Evolutionary conservation across 2,329 filamentous ascomycete species (phyloP).

Genomic region (Fusarium begoniae): DNA sequence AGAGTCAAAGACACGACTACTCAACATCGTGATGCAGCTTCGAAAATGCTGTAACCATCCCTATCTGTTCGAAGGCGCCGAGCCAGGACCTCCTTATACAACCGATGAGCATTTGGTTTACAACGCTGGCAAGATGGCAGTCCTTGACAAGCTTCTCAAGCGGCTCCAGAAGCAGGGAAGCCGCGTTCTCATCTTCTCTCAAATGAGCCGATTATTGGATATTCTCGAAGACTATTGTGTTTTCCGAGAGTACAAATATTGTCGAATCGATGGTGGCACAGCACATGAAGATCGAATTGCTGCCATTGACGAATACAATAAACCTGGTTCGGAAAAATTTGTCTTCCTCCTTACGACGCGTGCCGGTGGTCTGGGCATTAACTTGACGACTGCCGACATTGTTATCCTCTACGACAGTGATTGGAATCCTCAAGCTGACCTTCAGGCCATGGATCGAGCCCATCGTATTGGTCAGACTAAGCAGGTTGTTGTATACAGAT

Average conservation of each 20-base stretch:
- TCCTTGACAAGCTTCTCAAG: slow-evolving; percentile 89
- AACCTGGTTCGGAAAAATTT: slow-evolving; percentile 93
- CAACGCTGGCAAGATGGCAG: slow-evolving; percentile 97
- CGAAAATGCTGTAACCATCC: slow-evolving; percentile 99
- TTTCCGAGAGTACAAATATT: slow-evolving; percentile 94
- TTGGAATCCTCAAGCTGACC: slow-evolving; percentile 98
- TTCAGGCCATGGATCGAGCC: slow-evolving; percentile 98
- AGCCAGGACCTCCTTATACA: slow-evolving; percentile 96
- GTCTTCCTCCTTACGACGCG: slow-evolving; percentile 94
- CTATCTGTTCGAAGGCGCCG: slow-evolving; percentile 96
- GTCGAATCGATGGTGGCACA: slow-evolving; percentile 95
- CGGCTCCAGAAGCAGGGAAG: slow-evolving; percentile 88
- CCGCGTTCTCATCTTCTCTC: slow-evolving; percentile 97
- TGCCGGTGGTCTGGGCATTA: slow-evolving; percentile 96
- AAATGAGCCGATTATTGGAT: slow-evolving; percentile 97
- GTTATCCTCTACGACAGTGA: slow-evolving; percentile 97
- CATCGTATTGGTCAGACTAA: slow-evolving; percentile 99
- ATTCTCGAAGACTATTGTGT: slow-evolving; percentile 99
- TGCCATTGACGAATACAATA: slow-evolving; percentile 99
- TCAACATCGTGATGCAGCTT: slow-evolving; percentile 99
- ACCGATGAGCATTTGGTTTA: slow-evolving; percentile 95
- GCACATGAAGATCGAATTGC: slow-evolving; percentile 97
- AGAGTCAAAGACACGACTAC: slow-evolving; percentile 93
- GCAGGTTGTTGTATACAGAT: slow-evolving; percentile 95
- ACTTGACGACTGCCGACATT: slow-evolving; percentile 93